These are phyloP conservation scores for Fraxinus nigra DNA, from an alignment of 305 asterid species.

Conservation along the genomic window DNA sequence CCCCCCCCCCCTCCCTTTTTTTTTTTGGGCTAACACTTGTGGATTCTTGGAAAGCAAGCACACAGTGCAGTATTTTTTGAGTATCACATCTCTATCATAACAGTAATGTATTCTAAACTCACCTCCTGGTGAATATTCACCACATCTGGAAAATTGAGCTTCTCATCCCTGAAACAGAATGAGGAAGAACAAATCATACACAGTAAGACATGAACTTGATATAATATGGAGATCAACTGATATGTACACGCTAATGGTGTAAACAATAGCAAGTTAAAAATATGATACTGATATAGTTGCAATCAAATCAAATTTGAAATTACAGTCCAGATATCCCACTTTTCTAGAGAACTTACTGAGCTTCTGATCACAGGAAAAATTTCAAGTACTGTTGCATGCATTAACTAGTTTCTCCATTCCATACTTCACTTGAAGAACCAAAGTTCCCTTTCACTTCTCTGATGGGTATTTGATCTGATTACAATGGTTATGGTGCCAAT, in stretches of 20 bases:
- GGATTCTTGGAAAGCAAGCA: not conserved
- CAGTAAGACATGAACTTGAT: not conserved
- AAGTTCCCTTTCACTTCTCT: not conserved
- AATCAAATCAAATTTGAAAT: not conserved
- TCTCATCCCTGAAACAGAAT: slow-evolving; percentile 62
- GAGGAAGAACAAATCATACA: slow-evolving; percentile 11
- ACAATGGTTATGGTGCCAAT: not conserved
- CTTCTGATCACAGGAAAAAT: not conserved
- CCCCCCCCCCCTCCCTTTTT: too few species aligned
- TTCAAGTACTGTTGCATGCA: not conserved
- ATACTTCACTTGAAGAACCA: not conserved
- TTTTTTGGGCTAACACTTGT: not conserved
- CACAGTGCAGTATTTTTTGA: not conserved
- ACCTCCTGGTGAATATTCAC: slow-evolving; percentile 71
- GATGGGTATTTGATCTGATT: not conserved
- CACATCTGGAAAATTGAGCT: slow-evolving; percentile 58
- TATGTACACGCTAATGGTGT: not conserved
- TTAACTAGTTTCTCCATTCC: not conserved
- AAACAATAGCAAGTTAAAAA: not conserved
- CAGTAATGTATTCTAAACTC: slow-evolving; percentile 16
- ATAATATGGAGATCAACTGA: not conserved
- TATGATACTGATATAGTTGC: not conserved
- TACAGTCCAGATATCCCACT: not conserved
- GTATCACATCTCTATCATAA: not conserved
- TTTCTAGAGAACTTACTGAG: not conserved